These are phyloP conservation scores for Ophiostoma novo-ulmi DNA, from an alignment of 2,329 filamentous ascomycete genomes.

Conservation along the genomic window DNA sequence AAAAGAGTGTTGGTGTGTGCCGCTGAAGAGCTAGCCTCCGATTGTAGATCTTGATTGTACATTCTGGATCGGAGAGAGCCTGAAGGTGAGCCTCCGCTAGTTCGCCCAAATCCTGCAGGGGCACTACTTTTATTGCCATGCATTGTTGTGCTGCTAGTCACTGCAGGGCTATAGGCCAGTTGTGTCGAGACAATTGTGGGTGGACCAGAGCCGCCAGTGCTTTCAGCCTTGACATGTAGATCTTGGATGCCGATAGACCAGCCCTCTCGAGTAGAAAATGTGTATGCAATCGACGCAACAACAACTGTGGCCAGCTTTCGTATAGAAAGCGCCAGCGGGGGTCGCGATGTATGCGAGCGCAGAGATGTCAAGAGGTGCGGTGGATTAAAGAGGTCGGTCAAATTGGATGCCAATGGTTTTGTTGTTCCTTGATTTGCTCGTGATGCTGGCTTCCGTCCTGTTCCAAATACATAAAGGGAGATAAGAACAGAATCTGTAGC, in stretches of 20 bases:
- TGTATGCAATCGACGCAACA: slow-evolving; percentile 82
- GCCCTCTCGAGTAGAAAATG: slow-evolving; percentile 69
- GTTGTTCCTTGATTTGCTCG: not conserved
- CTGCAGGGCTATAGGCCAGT: slow-evolving; percentile 37
- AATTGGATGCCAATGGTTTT: not conserved
- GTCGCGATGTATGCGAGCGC: slow-evolving; percentile 70
- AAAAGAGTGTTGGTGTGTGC: not conserved
- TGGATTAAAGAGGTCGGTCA: slow-evolving; percentile 28
- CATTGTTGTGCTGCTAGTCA: not conserved
- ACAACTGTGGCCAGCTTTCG: slow-evolving; percentile 59
- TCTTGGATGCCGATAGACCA: slow-evolving; percentile 95
- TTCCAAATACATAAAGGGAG: slow-evolving; percentile 65
- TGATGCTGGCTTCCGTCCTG: not conserved
- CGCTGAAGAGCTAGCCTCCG: not conserved
- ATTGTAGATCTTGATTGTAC: not conserved
- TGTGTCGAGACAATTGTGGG: slow-evolving; percentile 39
- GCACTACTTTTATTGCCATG: not conserved
- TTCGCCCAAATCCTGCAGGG: not conserved
- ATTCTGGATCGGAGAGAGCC: not conserved
- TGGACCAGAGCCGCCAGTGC: not conserved
- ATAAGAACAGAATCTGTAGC: slow-evolving; percentile 70
- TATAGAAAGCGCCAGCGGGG: slow-evolving; percentile 77
- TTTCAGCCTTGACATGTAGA: slow-evolving; percentile 53
- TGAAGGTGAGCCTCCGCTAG: not conserved
- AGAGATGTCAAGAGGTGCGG: slow-evolving; percentile 69